Percentiles rank a stretch among this genome's conserved stretches.
phyloP scores from a whole-genome alignment of 1,139 yeast species.

The Protomyces lactucae-debilis region DNA sequence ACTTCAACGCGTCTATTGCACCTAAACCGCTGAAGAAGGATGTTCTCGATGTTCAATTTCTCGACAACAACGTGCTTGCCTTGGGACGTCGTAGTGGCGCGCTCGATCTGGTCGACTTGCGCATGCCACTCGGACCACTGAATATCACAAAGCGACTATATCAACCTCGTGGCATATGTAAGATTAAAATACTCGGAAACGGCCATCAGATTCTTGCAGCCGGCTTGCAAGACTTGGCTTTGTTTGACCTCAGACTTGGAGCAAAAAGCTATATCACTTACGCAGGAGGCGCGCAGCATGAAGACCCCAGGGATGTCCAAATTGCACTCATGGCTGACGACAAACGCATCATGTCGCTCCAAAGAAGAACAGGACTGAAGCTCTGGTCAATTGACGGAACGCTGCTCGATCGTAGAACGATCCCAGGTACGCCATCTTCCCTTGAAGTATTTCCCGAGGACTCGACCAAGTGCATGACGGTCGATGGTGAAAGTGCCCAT shows the following conservation, averaged over 20 bases:
- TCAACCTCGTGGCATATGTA: not conserved
- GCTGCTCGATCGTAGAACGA: not conserved
- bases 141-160: not conserved
- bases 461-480: slow-evolving; percentile 49
- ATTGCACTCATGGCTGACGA: slow-evolving; percentile 2
- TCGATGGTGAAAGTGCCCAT: slow-evolving; percentile 48
- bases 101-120: slow-evolving; percentile 11
- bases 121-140: not conserved
- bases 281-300: not conserved
- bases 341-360: slow-evolving; percentile 16
- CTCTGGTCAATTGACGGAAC: slow-evolving; percentile 9
- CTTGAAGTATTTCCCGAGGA: not conserved
- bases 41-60: slow-evolving; percentile 25
- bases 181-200: not conserved
- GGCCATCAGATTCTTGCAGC: slow-evolving; percentile 12
- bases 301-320: slow-evolving; percentile 7
- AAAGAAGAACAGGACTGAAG: not conserved
- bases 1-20: no score
- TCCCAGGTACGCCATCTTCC: no score
- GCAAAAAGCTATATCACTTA: not conserved
- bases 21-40: slow-evolving; percentile 12
- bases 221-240: slow-evolving; percentile 10
- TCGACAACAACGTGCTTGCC: slow-evolving; percentile 11
- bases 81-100: slow-evolving; percentile 25
- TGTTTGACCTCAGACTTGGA: slow-evolving; percentile 24